These are phyloP conservation scores for Chenopodium formosanum DNA, from an alignment of 148 eudicot species.

Conservation along the genomic window DNA sequence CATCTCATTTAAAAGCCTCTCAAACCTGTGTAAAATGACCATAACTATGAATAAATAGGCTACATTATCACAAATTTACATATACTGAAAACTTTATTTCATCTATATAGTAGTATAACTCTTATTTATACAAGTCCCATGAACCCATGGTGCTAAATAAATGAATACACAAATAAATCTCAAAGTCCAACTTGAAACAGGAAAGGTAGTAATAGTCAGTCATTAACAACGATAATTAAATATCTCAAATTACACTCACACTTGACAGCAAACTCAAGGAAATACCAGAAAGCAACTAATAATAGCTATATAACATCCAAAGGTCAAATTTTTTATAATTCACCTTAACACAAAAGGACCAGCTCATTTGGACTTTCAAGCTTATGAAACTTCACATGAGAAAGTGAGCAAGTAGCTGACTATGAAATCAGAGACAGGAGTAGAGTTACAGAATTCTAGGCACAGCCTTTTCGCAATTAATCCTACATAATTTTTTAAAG, in stretches of 20 bases:
- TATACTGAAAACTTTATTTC: too few species aligned
- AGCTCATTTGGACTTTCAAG: neutral
- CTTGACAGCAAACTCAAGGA: neutral
- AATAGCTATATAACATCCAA: neutral
- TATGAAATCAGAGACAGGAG: neutral
- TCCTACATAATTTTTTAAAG: neutral
- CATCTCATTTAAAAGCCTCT: conserved; percentile 89
- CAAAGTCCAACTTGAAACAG: neutral
- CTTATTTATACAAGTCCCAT: neutral
- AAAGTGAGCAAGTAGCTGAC: neutral
- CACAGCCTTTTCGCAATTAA: neutral
- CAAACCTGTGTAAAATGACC: conserved; percentile 52
- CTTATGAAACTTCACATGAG: neutral
- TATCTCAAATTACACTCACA: neutral
- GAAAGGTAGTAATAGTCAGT: neutral
- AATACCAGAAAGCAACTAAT: neutral
- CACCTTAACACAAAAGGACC: neutral
- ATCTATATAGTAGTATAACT: neutral
- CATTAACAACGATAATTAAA: neutral
- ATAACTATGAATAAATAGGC: conserved; percentile 6
- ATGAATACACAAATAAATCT: neutral
- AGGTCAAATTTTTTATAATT: neutral
- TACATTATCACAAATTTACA: neutral
- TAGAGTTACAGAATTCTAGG: neutral
- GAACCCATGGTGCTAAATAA: neutral